These are phyloP conservation scores for Neoascochyta sp. DNA, from an alignment of 2,329 filamentous ascomycete species.

Conservation along the genomic window DNA sequence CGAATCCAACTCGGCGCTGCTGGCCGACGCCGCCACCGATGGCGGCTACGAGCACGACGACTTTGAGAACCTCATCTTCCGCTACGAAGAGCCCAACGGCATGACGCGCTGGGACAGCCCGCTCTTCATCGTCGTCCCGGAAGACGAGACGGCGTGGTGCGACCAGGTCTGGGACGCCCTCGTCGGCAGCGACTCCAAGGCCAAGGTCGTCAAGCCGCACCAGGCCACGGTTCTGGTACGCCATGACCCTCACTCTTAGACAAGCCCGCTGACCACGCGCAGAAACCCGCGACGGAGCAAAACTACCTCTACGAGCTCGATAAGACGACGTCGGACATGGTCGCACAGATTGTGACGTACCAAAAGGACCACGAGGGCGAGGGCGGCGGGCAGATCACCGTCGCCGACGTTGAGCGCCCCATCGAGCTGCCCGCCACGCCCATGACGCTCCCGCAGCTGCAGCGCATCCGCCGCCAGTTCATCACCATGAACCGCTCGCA, in stretches of 20 bases:
- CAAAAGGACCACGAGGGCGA: conserved; percentile 62
- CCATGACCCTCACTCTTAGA: no score
- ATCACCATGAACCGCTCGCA: conserved; percentile 70
- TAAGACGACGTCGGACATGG: conserved; percentile 71
- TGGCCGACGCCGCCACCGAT: conserved; percentile 42
- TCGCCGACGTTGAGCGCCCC: conserved; percentile 53
- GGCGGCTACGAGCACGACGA: conserved; percentile 56
- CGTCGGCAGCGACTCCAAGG: conserved; percentile 56
- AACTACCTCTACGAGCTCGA: conserved; percentile 81
- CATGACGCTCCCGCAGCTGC: conserved; percentile 69
- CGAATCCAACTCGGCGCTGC: conserved; percentile 57
- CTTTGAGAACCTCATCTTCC: conserved; percentile 75
- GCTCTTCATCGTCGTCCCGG: conserved; percentile 73
- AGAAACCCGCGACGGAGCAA: conserved; percentile 58
- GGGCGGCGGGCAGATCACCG: conserved; percentile 55
- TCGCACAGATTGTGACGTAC: conserved; percentile 65
- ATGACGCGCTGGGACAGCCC: conserved; percentile 84
- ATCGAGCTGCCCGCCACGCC: conserved; percentile 65
- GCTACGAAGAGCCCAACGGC: conserved; percentile 81
- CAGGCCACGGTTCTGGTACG: conserved; percentile 64
- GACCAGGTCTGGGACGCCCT: conserved; percentile 72
- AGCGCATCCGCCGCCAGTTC: conserved; percentile 73
- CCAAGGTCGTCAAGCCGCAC: conserved; percentile 68
- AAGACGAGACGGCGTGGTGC: conserved; percentile 66
- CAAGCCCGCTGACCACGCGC: conserved; percentile 6